Conservation (phyloP, 108 stramenopile genomes). For the Seminavis robusta region DNA sequence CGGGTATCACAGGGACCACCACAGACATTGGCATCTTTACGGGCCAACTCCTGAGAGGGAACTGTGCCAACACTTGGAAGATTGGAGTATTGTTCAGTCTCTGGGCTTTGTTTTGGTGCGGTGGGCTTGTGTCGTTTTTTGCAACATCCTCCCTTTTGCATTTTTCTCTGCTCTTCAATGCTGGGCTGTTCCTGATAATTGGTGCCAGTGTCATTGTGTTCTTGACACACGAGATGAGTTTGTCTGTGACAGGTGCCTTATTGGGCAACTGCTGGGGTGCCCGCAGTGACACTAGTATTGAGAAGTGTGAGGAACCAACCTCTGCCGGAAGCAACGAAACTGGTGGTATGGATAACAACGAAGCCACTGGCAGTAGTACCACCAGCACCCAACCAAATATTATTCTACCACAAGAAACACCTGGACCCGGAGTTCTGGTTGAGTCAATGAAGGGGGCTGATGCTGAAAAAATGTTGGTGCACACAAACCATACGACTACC, state of each 20-base stretch:
- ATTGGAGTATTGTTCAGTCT: constrained; percentile 6
- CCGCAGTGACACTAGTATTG: too few relatives aligned
- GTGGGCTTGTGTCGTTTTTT: constrained; percentile 4
- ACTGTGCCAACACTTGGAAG: constrained; percentile 11
- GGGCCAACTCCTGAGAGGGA: constrained; percentile 20
- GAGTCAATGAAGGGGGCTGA: too few relatives aligned
- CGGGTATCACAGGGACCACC: constrained; percentile 20
- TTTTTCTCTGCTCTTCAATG: constrained; percentile 16
- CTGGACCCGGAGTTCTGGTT: too few relatives aligned
- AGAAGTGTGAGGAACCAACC: too few relatives aligned
- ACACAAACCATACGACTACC: too few relatives aligned
- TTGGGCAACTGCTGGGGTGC: constrained; percentile 18
- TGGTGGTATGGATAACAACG: too few relatives aligned
- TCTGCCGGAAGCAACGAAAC: too few relatives aligned
- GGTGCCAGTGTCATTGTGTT: constrained; percentile 2
- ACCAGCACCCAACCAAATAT: too few relatives aligned
- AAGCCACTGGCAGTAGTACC: too few relatives aligned
- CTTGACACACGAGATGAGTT: constrained; percentile 2
- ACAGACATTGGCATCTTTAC: constrained; percentile 27
- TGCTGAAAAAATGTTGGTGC: too few relatives aligned
- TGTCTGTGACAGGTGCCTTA: constrained; percentile 9
- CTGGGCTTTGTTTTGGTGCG: constrained; percentile 16
- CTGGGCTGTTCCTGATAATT: constrained; percentile 9
- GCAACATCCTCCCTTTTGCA: neutral
- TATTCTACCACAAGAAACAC: too few relatives aligned